Conservation (phyloP, 495 filamentous ascomycete genomes). For the Achaetomiella virescens region DNA sequence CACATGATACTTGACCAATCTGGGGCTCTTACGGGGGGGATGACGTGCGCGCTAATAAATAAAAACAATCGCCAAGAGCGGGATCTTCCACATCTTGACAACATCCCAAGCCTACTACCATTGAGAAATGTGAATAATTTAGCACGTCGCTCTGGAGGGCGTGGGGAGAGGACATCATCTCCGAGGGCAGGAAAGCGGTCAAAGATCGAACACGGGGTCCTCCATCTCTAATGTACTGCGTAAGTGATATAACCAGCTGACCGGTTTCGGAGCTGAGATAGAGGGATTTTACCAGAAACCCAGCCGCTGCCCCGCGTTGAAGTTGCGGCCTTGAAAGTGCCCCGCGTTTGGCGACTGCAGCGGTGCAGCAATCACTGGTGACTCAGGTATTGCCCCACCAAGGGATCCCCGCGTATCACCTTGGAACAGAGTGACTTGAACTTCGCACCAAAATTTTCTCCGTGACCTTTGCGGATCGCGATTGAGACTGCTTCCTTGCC, state of each 20-base stretch:
- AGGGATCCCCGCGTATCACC: conserved; percentile 2
- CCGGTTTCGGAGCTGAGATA: conserved; percentile 1
- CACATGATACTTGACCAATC: no score
- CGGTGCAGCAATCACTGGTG: neutral
- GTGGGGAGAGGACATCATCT: no score
- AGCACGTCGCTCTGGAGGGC: no score
- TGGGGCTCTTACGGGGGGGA: no score
- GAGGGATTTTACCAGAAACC: neutral
- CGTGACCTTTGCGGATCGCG: neutral
- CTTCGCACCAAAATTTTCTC: conserved; percentile 15
- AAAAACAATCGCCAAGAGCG: no score
- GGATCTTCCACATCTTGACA: no score
- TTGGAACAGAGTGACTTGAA: conserved; percentile 1
- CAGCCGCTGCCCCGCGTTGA: conserved; percentile 2
- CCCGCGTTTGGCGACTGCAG: conserved; percentile 4
- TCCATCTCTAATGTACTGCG: neutral
- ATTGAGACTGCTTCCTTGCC: conserved; percentile 8
- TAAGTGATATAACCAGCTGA: neutral
- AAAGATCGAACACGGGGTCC: no score
- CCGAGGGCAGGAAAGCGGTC: no score
- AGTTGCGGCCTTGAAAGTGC: neutral
- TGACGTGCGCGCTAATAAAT: no score
- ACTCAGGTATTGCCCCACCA: conserved; percentile 12
- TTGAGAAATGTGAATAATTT: no score
- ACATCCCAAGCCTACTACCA: no score